Evolutionary conservation across 2,329 filamentous ascomycete species (phyloP).

Genomic region (Sporothrix globosa): DNA sequence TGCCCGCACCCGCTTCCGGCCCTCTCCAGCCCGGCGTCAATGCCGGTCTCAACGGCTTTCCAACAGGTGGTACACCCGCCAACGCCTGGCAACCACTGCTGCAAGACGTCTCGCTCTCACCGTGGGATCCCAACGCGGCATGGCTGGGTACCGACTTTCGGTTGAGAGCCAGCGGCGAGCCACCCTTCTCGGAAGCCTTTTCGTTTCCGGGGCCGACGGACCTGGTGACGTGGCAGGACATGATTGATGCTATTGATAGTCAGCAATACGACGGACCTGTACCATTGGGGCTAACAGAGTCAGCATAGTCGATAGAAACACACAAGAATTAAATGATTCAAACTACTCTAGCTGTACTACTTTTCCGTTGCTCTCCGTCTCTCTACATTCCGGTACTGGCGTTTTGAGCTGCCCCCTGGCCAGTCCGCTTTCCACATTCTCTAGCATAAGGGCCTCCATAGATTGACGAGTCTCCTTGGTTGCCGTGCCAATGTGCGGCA

Average conservation of each 20-base stretch:
- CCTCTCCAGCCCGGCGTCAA: not conserved
- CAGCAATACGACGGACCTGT: constrained; percentile 24
- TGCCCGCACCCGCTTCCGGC: not conserved
- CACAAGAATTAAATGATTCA: too few species aligned
- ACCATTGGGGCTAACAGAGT: not conserved
- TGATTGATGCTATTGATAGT: constrained; percentile 27
- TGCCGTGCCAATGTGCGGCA: constrained; percentile 86
- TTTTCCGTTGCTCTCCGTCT: not conserved
- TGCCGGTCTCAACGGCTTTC: not conserved
- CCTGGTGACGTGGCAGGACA: constrained; percentile 26
- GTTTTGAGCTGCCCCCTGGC: not conserved
- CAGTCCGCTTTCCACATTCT: constrained; percentile 38
- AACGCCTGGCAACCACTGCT: not conserved
- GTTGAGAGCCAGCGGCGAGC: not conserved
- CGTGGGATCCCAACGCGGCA: constrained; percentile 15
- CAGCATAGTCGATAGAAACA: not conserved
- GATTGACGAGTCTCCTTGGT: constrained; percentile 60
- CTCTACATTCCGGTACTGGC: constrained; percentile 30
- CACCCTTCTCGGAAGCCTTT: constrained; percentile 12
- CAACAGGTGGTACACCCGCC: not conserved
- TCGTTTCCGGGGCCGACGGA: constrained; percentile 24
- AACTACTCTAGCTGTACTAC: not conserved
- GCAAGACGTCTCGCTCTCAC: constrained; percentile 6
- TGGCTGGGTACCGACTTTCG: not conserved
- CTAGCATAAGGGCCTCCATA: constrained; percentile 28